phyloP scores from a whole-genome alignment of 768 basidiomycete genomes.

The Leucocoprinus leucothites region DNA sequence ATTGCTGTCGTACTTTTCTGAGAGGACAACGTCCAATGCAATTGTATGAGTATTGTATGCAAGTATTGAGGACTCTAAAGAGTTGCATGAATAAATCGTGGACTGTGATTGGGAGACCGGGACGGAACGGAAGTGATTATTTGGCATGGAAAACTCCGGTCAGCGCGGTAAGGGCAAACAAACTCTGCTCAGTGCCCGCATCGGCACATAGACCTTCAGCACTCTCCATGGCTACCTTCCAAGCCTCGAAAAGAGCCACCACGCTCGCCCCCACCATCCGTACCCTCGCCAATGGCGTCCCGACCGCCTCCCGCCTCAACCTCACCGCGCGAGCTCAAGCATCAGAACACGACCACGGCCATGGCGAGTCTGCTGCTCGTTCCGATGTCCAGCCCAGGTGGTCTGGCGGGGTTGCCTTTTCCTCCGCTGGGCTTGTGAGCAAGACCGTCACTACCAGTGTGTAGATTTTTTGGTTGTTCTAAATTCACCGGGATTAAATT shows the following conservation, averaged over 20 bases:
- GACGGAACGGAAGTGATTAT: constrained; percentile 40
- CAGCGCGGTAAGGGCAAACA: constrained; percentile 19
- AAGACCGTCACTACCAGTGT: constrained; percentile 64
- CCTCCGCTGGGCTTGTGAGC: constrained; percentile 54
- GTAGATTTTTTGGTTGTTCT: constrained; percentile 19
- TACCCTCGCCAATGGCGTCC: constrained; percentile 76
- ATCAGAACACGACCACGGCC: constrained; percentile 57
- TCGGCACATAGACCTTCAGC: constrained; percentile 21
- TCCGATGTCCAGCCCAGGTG: constrained; percentile 63
- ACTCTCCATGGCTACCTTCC: constrained; percentile 60
- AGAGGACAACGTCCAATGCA: too few relatives aligned
- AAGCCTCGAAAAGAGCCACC: constrained; percentile 78
- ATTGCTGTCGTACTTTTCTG: too few relatives aligned
- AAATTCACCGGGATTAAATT: constrained; percentile 11
- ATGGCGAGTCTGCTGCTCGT: constrained; percentile 52
- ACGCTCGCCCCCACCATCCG: constrained; percentile 81
- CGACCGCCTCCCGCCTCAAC: constrained; percentile 72
- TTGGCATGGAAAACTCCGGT: constrained; percentile 30
- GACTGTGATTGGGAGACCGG: constrained; percentile 22
- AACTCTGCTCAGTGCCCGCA: constrained; percentile 17
- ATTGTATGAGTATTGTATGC: too few relatives aligned
- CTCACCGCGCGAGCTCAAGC: constrained; percentile 64
- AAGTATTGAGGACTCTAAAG: too few relatives aligned
- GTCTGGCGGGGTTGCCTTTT: constrained; percentile 50
- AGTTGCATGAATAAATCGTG: background rate